Conservation (phyloP, 805 yeast species). For the Ogataea corticis region DNA sequence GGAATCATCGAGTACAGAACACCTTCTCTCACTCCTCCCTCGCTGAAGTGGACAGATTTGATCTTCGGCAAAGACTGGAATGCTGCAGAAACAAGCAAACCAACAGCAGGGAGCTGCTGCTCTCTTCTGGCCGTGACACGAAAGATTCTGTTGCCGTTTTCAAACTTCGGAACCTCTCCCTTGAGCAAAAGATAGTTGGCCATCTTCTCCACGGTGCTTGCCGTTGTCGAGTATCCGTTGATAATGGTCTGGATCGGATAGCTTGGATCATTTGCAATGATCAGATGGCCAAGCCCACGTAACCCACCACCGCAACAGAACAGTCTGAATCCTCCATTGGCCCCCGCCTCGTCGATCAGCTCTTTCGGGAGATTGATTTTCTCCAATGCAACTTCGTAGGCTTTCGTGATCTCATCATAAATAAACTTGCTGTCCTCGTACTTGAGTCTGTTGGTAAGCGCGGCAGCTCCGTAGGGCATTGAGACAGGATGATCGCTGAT, state of each 20-base stretch:
- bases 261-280: conserved; percentile 48
- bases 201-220: conserved; percentile 49
- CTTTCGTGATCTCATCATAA: conserved; percentile 52
- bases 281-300: conserved; percentile 65
- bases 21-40: conserved; percentile 81
- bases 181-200: conserved; percentile 53
- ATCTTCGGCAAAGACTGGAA: conserved; percentile 60
- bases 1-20: conserved; percentile 64
- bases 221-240: conserved; percentile 65
- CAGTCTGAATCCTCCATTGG: conserved; percentile 60
- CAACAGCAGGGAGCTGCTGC: conserved; percentile 69
- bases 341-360: conserved; percentile 49
- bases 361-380: conserved; percentile 53
- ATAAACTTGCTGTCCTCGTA: conserved; percentile 50
- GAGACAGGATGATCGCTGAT: conserved; percentile 60
- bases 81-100: conserved; percentile 60
- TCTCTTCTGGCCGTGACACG: conserved; percentile 67
- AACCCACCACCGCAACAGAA: conserved; percentile 77
- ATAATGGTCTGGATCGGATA: conserved; percentile 72
- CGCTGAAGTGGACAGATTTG: conserved; percentile 65
- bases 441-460: conserved; percentile 54
- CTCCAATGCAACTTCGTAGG: conserved; percentile 50
- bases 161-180: conserved; percentile 44
- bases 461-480: conserved; percentile 75
- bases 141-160: conserved; percentile 47